Base-by-base conservation (phyloP, 169 alveolate species). In the Plasmodium sp. region DNA sequence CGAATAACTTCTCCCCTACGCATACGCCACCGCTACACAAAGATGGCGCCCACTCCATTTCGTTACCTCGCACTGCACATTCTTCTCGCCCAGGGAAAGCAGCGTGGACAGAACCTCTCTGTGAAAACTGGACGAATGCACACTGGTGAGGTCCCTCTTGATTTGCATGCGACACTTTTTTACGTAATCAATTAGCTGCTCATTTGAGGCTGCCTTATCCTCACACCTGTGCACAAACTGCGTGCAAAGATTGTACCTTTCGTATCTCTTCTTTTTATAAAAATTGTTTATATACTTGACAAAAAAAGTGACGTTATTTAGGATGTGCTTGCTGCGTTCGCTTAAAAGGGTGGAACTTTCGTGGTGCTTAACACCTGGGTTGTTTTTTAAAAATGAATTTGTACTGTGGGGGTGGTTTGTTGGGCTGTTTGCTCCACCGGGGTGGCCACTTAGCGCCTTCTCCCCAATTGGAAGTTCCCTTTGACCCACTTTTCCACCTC, bases 271-370 rank as follows among this genome's bases (percentile, higher is more conserved):
- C 22, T 86, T 86, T 34, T 86, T 75, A 34, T 54, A 86, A 58
- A 86, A 86, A 14, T 71, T 86, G 71, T 86, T 86, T 75, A 86
- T 77, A 86, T 86, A 86, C 71, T 86, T 86, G 62, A 75, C 93
- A 79, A 86, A 86, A 77, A 34, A 36, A 51, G 81, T 75, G 62
- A 86, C 9, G 39, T 86, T 86, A 45, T 86, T 86, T 86, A 86
- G 54, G 58, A 86, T 43, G 27, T 77, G 81, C 43, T 56, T 54
- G 81, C 93, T 86, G 43, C 58, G 58, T 10, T 86, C 93, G 67
- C 93, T 86, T 58, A 86, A 56, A 43, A 56, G 79, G 45, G 79
- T 86, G 34, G 45, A 18, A 34, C 41, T 14, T 75, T 12, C 16
- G 6, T 36, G 16, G n/a, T 31, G 9, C 36, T 36, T 86, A 12